Evolutionary conservation across 1,139 yeast species (phyloP).

Genomic region (Yamadazyma atmosphaerica): DNA sequence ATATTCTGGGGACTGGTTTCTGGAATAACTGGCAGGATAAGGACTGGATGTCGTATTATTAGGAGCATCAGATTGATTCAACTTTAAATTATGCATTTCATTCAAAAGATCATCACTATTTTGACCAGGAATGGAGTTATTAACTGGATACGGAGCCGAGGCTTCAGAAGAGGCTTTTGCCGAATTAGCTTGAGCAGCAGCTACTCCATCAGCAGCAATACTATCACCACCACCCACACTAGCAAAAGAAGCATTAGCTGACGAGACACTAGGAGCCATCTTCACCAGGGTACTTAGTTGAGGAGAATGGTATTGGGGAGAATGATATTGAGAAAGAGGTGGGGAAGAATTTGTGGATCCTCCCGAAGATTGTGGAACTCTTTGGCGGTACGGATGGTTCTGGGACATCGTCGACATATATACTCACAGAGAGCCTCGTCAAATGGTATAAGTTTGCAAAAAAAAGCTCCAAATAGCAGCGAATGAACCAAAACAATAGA

Average conservation of each 20-base stretch:
- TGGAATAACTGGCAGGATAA: conserved; percentile 1
- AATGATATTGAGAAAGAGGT: conserved; percentile 11
- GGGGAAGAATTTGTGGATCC: conserved; percentile 7
- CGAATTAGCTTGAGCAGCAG: neutral
- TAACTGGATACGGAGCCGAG: conserved; percentile 16
- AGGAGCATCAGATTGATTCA: neutral
- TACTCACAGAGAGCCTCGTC: too few species aligned
- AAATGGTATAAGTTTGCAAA: too few species aligned
- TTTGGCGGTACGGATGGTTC: conserved; percentile 37
- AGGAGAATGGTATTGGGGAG: conserved; percentile 15
- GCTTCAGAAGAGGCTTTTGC: too few species aligned
- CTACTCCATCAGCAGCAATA: neutral
- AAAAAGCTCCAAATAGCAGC: too few species aligned
- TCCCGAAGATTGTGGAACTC: conserved; percentile 14
- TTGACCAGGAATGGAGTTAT: neutral
- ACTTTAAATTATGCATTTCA: neutral
- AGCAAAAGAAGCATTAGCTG: conserved; percentile 1
- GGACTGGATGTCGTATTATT: neutral
- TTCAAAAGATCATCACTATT: neutral
- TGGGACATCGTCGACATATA: neutral
- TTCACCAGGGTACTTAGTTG: conserved; percentile 2
- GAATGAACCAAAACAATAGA: too few species aligned
- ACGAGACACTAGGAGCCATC: neutral
- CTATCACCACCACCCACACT: neutral
- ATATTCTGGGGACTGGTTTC: too few species aligned